Base-by-base conservation (phyloP, 1,284 basidiomycete genomes). In the Rhodotorula sp. region DNA sequence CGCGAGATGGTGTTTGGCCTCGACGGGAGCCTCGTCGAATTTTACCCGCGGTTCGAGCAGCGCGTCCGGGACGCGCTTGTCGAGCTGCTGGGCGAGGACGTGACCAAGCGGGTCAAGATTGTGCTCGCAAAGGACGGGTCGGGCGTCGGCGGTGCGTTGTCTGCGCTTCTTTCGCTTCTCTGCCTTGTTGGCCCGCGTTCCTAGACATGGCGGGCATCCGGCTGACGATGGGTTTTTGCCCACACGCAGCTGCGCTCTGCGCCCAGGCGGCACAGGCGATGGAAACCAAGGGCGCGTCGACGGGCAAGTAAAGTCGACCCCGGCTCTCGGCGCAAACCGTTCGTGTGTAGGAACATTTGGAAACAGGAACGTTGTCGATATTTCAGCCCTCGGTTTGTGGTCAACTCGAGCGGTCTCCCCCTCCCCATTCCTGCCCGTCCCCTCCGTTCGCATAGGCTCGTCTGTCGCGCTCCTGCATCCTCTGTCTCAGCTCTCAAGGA, bases 51-150 rank as follows among this genome's bases (percentile, higher is more conserved):
- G 80, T 99, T 92, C 81, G 88, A 93, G 79, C 83, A 86, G 14
- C 86, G 86, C 19, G 84, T 97, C 73, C 86, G 91, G 46, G 87
- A 88, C 59, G 90, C 92, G 0, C 81, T 99, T 61, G 83, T 86
- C n/a, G 82, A 84, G 3, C 79, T 98, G 48, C 86, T 98, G 17
- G 94, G 96, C 12, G 85, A 87, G 54, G 87, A 91, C 54, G 87
- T 90, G 8, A 93, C 93, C 83, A 85, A 87, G 79, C 84, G 88
- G 50, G 88, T 97, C 12, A 87, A 89, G 72, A 91, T 98, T 77
- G 94, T 92, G 34, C 82, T 97, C 77, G 96, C 96, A 8, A 98
- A 97, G 83, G 97, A 99, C 80, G 96, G 97, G 41, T 95, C 92
- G 80, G 97, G 96, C 64, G 93, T 96, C 53, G 96, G 96, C 53